Base-by-base conservation (phyloP, 371 early-diverging fungal species). In the Dinochytrium kinnereticum region DNA sequence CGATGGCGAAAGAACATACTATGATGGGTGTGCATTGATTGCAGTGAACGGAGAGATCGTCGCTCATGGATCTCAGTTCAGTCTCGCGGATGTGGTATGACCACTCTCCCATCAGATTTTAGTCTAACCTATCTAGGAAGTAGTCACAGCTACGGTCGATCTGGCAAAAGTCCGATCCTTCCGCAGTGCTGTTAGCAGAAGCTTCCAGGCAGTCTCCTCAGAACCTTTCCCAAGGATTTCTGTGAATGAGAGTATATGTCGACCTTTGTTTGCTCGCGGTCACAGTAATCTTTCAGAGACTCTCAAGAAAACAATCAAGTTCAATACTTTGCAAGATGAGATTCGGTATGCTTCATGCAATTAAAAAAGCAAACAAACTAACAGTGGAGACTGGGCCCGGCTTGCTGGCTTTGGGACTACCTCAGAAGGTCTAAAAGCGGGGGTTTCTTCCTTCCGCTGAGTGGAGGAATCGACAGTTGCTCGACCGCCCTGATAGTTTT, bases 381-480 rank as follows among this genome's bases (percentile, higher is more conserved):
- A n/a, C n/a, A n/a, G n/a, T n/a, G n/a, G n/a, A 89, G 92, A 13
- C 76, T 93, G 44, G 99, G 99, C 21, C 98, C 98, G 26, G 98
- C 99, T 0, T 98, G 99, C 85, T 99, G 98, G 98, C 86, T 98
- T 24, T 99, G 99, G 99, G 99, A 99, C 80, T 99, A 98, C 77
- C 85, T 99, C 57, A 89, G 98, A 21, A 87, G 98, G 31, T 95
- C 97, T 53, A 91, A 92, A 55, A 87, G 88, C 2, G 89, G 90
- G 1, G 99, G 99, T 0, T 98, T 90, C 87, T 97, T 99, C 72
- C 84, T 99, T 70, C 98, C 98, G 7, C 82, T 99, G 68, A 95
- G 95, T 80, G 99, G 99, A 38, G 99, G 99, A 40, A 91, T 98
- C 39, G 99, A 99, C 78, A 95, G 95, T 73, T 97, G 97, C 78